Base-by-base conservation (phyloP, 2,329 filamentous ascomycete genomes). In the Colletotrichum destructivum region DNA sequence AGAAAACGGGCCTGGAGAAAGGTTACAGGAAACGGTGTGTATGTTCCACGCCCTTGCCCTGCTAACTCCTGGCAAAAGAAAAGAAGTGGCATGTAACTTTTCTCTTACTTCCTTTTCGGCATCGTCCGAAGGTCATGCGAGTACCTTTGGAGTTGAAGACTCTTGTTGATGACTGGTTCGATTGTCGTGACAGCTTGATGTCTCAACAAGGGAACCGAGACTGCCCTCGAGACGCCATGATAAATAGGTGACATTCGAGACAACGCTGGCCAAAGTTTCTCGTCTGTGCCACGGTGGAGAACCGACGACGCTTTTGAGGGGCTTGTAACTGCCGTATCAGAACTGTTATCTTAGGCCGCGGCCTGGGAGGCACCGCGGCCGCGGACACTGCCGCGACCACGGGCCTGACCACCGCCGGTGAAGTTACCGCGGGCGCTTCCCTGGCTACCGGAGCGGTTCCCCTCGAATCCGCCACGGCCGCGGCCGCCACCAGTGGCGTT, bases 361-460 rank as follows among this genome's bases (percentile, higher is more conserved):
- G 83, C 78, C 79, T 88, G 88, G 61, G 87, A 82, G 73, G 85
- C 88, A 74, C 92, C 91, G 75, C 93, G 90, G 69, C 90, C 89
- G 72, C 91, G 89, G 75, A 90, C 85, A 77, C 90, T 89, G 74
- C 93, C 92, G 77, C 93, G 90, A 56, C 91, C 90, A 74, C 92
- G 87, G 75, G 84, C 85, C 74, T 87, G 86, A 66, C 92, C 91
- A 66, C 91, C 91, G 66, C 91, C 89, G 70, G 88, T 86, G 84
- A 93, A 95, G 79, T 89, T 91, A 73, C 92, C 91, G 69, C 92
- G 90, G 76, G 90, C 86, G 74, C 82, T 84, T 66, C 86, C 71
- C 67, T 74, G 73, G 80, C 89, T 89, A 64, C 89, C 89, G 61
- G 85, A 82, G 75, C 91, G 90, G 75, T 83, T 83, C 70, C 85